Percentiles rank a stretch among this genome's conserved stretches.
phyloP scores from a whole-genome alignment of 148 eudicot genomes.

The Talinum fruticosum region DNA sequence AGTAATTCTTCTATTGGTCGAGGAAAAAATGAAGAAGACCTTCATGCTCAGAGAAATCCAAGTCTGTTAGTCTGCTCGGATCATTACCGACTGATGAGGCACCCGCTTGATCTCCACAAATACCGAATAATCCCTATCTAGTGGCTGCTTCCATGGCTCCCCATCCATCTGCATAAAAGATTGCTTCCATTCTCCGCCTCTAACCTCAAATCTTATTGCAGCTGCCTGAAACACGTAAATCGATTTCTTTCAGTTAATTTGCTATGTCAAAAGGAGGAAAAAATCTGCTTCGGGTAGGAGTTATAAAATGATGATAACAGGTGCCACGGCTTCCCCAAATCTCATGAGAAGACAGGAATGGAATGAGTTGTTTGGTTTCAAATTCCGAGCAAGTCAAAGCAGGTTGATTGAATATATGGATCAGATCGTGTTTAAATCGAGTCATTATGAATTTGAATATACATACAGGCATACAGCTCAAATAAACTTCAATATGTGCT shows the following conservation, averaged over 20 bases:
- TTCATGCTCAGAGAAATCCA: background rate
- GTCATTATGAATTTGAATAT: too few relatives aligned
- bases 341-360: too few relatives aligned
- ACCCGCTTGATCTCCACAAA: constrained; percentile 79
- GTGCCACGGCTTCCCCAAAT: too few relatives aligned
- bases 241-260: background rate
- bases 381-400: too few relatives aligned
- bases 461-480: background rate
- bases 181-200: constrained; percentile 92
- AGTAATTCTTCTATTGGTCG: background rate
- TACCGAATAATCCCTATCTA: constrained; percentile 66
- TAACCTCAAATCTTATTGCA: constrained; percentile 74
- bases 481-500: background rate
- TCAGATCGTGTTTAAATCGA: too few relatives aligned
- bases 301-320: too few relatives aligned
- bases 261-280: too few relatives aligned
- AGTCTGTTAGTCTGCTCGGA: constrained; percentile 43
- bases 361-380: too few relatives aligned
- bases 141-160: constrained; percentile 98
- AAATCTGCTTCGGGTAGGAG: too few relatives aligned
- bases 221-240: constrained; percentile 52
- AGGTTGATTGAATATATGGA: too few relatives aligned
- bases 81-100: constrained; percentile 71
- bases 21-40: background rate
- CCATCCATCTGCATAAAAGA: constrained; percentile 92